Conservation (phyloP, 164 flowering plant genomes). For the Magnolia sinica region DNA sequence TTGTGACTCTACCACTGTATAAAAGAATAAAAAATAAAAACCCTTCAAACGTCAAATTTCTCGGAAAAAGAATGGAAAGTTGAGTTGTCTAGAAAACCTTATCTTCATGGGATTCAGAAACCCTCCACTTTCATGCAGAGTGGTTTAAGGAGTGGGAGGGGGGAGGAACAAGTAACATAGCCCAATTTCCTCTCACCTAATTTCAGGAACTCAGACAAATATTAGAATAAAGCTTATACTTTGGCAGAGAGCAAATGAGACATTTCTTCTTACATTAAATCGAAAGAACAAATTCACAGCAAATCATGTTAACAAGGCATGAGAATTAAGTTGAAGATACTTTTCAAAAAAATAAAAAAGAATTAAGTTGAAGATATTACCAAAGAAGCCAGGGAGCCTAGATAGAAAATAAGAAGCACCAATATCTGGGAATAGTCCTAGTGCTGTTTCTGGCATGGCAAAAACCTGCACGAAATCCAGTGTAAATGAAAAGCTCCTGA, state of each 20-base stretch:
- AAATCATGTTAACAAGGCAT: neutral
- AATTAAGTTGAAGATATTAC: slow-evolving; percentile 28
- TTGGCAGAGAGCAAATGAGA: neutral
- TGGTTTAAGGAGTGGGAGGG: too few species aligned
- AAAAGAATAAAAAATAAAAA: too few species aligned
- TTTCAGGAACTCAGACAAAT: too few species aligned
- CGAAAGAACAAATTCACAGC: neutral
- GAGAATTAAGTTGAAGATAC: neutral
- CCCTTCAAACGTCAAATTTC: neutral
- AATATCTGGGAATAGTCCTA: slow-evolving; percentile 92
- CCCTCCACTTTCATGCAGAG: too few species aligned
- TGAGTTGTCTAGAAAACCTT: too few species aligned
- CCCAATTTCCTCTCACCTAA: too few species aligned
- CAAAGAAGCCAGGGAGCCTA: slow-evolving; percentile 85
- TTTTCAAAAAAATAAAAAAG: too few species aligned
- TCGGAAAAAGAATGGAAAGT: neutral
- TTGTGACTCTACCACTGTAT: too few species aligned
- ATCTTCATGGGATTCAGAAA: too few species aligned
- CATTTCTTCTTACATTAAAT: neutral
- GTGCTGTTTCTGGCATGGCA: slow-evolving; percentile 96
- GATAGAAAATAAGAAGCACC: slow-evolving; percentile 90
- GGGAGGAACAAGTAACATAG: too few species aligned
- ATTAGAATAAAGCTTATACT: too few species aligned
- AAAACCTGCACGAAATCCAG: slow-evolving; percentile 57
- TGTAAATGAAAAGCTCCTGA: neutral